These are phyloP conservation scores for Vitis labrusca DNA, from an alignment of 164 flowering plant genomes.

Conservation along the genomic window DNA sequence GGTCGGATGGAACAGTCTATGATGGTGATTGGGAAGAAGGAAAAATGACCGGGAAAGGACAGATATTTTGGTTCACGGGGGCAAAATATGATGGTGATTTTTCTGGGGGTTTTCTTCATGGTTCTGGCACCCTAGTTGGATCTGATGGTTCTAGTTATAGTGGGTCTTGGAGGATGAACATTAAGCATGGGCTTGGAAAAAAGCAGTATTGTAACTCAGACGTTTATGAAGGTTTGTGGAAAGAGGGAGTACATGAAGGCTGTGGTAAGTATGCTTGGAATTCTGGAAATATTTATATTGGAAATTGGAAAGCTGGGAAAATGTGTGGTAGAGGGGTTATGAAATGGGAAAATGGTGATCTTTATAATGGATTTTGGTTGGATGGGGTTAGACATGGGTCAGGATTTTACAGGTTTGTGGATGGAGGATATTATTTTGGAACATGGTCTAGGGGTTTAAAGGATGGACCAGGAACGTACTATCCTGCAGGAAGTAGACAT, in stretches of 20 bases:
- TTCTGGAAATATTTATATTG: constrained; percentile 61
- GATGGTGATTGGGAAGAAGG: constrained; percentile 91
- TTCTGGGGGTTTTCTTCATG: constrained; percentile 79
- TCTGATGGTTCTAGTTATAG: constrained; percentile 53
- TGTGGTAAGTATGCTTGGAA: constrained; percentile 76
- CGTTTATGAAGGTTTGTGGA: constrained; percentile 89
- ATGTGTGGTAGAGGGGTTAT: constrained; percentile 88
- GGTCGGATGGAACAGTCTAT: constrained; percentile 78
- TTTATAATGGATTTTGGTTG: constrained; percentile 78
- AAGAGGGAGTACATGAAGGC: constrained; percentile 80
- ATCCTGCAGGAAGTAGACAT: constrained; percentile 70
- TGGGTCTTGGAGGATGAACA: constrained; percentile 84
- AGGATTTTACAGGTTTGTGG: constrained; percentile 68
- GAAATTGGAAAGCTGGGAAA: constrained; percentile 80
- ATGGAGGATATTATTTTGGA: constrained; percentile 85
- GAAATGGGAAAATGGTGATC: constrained; percentile 82
- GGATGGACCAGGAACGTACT: constrained; percentile 87
- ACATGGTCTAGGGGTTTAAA: constrained; percentile 81
- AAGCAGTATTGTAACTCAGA: constrained; percentile 68
- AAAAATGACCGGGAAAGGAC: constrained; percentile 78
- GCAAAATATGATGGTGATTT: constrained; percentile 79
- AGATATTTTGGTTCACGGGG: constrained; percentile 67
- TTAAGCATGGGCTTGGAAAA: constrained; percentile 75
- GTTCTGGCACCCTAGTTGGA: constrained; percentile 54
- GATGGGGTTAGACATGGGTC: constrained; percentile 79